Evolutionary conservation across 192 early-diverging fungal genomes (phyloP).

Genomic region (Geosiphon pyriformis): DNA sequence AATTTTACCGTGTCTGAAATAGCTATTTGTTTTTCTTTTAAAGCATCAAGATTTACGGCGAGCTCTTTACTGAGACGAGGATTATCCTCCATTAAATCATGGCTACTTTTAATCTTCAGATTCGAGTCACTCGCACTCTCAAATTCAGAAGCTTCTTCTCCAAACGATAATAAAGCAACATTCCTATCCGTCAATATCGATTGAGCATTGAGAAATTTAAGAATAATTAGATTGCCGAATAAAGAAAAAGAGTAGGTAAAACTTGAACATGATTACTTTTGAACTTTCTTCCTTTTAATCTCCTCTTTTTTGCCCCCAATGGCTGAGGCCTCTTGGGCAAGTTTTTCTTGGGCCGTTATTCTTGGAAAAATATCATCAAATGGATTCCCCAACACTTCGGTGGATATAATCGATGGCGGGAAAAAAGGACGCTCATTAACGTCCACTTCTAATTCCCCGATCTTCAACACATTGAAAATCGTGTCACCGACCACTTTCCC

Average conservation of each 20-base stretch:
- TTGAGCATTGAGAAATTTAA: conserved; percentile 1
- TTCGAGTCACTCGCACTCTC: conserved; percentile 24
- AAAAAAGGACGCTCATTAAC: conserved; percentile 74
- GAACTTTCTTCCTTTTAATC: conserved; percentile 48
- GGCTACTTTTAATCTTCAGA: conserved; percentile 64
- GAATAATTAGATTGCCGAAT: not conserved
- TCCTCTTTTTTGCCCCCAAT: conserved; percentile 34
- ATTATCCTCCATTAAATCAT: conserved; percentile 63
- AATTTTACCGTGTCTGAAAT: not conserved
- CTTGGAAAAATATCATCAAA: conserved; percentile 89
- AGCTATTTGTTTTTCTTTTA: not conserved
- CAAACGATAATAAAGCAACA: conserved; percentile 83
- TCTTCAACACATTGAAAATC: conserved; percentile 84
- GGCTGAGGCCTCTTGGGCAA: conserved; percentile 17
- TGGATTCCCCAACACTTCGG: conserved; percentile 76
- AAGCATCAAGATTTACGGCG: not conserved
- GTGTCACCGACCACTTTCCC: conserved; percentile 89
- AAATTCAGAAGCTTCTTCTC: conserved; percentile 68
- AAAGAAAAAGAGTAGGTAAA: no score
- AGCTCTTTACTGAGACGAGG: conserved; percentile 31
- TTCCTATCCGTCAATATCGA: conserved; percentile 41
- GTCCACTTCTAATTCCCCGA: conserved; percentile 77
- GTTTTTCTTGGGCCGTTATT: conserved; percentile 36
- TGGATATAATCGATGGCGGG: conserved; percentile 58
- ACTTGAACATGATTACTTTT: conserved; percentile 49